Evolutionary conservation across 2,329 filamentous ascomycete species (phyloP), one percentile per base, ranked within the genome.

Genomic region (Trichoderma sp.): DNA sequence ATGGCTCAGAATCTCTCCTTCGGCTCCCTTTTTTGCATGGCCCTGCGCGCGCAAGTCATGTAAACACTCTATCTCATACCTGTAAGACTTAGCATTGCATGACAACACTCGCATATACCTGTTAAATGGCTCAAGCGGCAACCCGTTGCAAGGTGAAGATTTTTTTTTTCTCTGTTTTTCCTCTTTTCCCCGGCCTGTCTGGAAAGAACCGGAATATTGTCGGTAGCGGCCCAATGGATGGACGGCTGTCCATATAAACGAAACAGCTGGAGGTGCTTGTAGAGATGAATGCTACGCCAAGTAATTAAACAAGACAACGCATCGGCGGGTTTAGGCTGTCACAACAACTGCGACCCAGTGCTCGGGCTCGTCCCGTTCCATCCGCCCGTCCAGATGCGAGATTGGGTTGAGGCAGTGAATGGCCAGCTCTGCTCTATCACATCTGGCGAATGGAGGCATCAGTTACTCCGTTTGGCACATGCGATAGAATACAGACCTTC

Each of bases 361-460:
- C 53, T 37, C 66, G 47, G 69, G 69, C 52, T 27, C 69, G 67
- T 70, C 69, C 69, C 69, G 66, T 65, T 55, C 66, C 69, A 70
- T 69, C 69, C 69, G 53, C 53, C 60, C 61, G 56, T 58, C 69
- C n/a, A 49, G 63, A 67, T 43, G 40, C 14, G 40, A 43, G 40
- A 43, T 43, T 43, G 40, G 40, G 19, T 66, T 47, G 35, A 62
- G 21, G 21, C 37, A 24, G 53, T 33, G 40, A 33, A 63, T 35
- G 40, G 29, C 60, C 53, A 7, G 35, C 37, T 49, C 40, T 66
- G 31, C 37, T 31, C 49, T 13, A 10, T 61, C 10, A n/a, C 31
- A 8, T 5, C 19, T n/a, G 19, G 40, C 40, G 40, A 43, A 47
- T 49, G n/a, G 19, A 40, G 7, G n/a, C 19, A 59, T 40, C 57